These are phyloP conservation scores for Aspergillus incahuasiensis DNA, from an alignment of 495 filamentous ascomycete species.

Conservation along the genomic window DNA sequence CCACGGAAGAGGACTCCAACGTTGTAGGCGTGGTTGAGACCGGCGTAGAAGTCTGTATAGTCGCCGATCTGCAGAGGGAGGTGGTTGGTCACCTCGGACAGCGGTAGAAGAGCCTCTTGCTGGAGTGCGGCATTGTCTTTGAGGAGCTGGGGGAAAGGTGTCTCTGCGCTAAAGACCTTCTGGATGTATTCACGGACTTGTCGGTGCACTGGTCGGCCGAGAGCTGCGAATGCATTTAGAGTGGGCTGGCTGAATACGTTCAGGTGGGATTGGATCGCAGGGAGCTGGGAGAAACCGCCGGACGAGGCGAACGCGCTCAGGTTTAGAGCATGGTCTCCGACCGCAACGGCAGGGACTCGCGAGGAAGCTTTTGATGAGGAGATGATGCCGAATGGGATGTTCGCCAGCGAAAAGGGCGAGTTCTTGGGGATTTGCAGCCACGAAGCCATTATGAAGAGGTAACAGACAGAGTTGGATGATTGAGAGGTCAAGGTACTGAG, in stretches of 20 bases:
- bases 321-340: constrained; percentile 74
- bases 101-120: constrained; percentile 48
- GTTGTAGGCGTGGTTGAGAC: constrained; percentile 80
- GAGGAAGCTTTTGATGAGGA: constrained; percentile 47
- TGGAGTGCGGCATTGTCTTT: constrained; percentile 53
- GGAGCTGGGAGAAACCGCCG: constrained; percentile 57
- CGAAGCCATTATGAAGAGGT: constrained; percentile 44
- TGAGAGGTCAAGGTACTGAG: neutral
- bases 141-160: constrained; percentile 54
- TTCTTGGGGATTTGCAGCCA: constrained; percentile 63
- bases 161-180: constrained; percentile 59
- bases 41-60: constrained; percentile 98
- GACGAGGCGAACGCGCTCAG: constrained; percentile 58
- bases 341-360: constrained; percentile 68
- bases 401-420: constrained; percentile 78
- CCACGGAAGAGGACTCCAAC: constrained; percentile 83
- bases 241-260: constrained; percentile 63
- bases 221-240: constrained; percentile 76
- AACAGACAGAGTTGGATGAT: neutral
- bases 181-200: constrained; percentile 72
- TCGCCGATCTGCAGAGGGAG: constrained; percentile 87
- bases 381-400: constrained; percentile 93
- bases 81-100: constrained; percentile 62
- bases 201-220: constrained; percentile 67
- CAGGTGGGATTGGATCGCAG: constrained; percentile 52